Conservation (phyloP, 805 yeast genomes). For the Candida loeiensis region DNA sequence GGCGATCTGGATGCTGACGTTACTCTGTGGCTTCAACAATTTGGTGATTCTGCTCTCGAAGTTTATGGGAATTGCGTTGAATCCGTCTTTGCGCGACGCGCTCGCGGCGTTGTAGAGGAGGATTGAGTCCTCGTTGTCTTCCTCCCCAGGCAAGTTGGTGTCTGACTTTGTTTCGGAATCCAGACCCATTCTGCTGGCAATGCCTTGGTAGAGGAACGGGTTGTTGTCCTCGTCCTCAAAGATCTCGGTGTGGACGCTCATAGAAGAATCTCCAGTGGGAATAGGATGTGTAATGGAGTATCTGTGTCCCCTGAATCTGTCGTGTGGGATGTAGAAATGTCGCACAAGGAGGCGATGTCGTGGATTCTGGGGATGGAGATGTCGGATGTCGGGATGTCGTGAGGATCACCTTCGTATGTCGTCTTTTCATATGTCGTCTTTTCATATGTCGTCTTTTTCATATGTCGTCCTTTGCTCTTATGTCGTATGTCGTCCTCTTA, state of each 20-base stretch:
- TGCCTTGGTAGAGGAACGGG: constrained; percentile 31
- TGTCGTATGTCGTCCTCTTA: no score
- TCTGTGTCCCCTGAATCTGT: no score
- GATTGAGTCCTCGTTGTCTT: constrained; percentile 26
- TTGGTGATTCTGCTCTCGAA: constrained; percentile 36
- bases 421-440: no score
- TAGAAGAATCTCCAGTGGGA: no score
- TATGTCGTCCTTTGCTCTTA: no score
- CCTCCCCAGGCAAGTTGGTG: constrained; percentile 1
- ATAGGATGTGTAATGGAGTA: neutral
- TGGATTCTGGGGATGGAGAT: no score
- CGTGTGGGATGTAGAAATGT: no score
- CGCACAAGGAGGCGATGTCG: no score
- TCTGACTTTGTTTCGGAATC: neutral
- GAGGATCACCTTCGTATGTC: no score
- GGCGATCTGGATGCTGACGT: constrained; percentile 44
- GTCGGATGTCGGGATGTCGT: constrained; percentile 4
- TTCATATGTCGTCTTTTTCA: no score
- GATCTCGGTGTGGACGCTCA: neutral
- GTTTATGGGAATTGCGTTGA: constrained; percentile 28
- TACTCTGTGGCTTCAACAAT: constrained; percentile 28
- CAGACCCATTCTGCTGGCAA: constrained; percentile 21
- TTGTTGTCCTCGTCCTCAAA: constrained; percentile 35
- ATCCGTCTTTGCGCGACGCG: constrained; percentile 12
- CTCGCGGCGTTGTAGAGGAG: constrained; percentile 24